These are phyloP conservation scores for Fraxinus xanthoxyloides DNA, from an alignment of 305 asterid genomes.

Conservation along the genomic window DNA sequence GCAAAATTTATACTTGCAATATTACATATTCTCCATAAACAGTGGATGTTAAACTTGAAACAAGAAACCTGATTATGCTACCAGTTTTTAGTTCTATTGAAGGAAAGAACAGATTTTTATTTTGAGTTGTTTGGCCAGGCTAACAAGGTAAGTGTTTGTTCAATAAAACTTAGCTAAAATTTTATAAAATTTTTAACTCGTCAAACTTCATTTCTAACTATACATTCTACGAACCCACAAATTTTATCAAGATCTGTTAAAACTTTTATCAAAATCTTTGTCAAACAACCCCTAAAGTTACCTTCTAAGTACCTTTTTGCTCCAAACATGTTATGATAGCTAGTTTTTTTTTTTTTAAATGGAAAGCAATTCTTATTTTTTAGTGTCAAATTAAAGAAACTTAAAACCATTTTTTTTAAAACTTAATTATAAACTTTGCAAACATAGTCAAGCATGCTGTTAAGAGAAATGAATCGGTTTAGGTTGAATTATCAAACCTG, in stretches of 20 bases:
- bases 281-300: neutral
- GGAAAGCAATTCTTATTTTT: neutral
- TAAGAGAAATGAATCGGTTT: constrained; percentile 2
- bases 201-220: neutral
- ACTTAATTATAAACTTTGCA: neutral
- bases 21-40: neutral
- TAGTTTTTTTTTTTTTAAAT: neutral
- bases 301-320: neutral
- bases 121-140: neutral
- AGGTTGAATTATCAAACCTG: constrained; percentile 54
- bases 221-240: neutral
- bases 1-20: neutral
- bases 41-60: neutral
- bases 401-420: neutral
- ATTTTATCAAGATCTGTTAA: neutral
- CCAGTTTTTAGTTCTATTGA: neutral
- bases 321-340: neutral
- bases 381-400: neutral
- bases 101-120: neutral
- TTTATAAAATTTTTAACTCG: neutral
- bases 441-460: neutral
- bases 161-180: neutral
- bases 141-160: neutral
- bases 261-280: too few species aligned
- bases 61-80: neutral